These are phyloP conservation scores for Metschnikowia noctiluminum DNA, from an alignment of 805 yeast species.

Conservation along the genomic window DNA sequence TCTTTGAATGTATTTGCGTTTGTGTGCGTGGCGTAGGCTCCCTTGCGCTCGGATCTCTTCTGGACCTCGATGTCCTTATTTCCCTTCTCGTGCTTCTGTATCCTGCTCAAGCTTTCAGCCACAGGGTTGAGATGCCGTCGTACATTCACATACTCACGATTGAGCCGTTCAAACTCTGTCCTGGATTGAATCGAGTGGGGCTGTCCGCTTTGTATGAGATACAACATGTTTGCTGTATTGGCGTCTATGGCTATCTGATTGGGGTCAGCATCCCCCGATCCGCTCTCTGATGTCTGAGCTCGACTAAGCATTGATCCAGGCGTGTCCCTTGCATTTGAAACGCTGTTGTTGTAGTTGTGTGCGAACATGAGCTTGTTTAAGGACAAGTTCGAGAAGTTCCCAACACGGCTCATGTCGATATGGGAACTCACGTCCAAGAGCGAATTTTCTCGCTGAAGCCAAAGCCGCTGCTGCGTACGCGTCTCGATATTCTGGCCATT, in stretches of 20 bases:
- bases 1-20: slow-evolving; percentile 34
- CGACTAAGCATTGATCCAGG: slow-evolving; percentile 1
- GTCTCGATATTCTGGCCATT: slow-evolving; percentile 39
- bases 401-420: slow-evolving; percentile 26
- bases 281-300: slow-evolving; percentile 3
- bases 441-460: slow-evolving; percentile 79
- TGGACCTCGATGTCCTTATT: slow-evolving; percentile 21
- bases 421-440: slow-evolving; percentile 50
- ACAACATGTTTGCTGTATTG: slow-evolving; percentile 14
- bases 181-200: slow-evolving; percentile 56
- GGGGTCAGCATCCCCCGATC: background rate
- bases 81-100: slow-evolving; percentile 25
- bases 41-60: slow-evolving; percentile 20
- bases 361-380: slow-evolving; percentile 40
- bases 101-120: slow-evolving; percentile 56
- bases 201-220: slow-evolving; percentile 25
- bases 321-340: slow-evolving; percentile 11
- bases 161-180: slow-evolving; percentile 74
- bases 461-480: slow-evolving; percentile 78
- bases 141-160: slow-evolving; percentile 69
- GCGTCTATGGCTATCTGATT: too few species aligned
- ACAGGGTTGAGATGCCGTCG: slow-evolving; percentile 71
- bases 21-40: slow-evolving; percentile 4
- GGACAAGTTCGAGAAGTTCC: slow-evolving; percentile 39
- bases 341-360: slow-evolving; percentile 24